Percentiles rank a stretch among this genome's conserved stretches.
phyloP scores from a whole-genome alignment of 805 yeast species.

The Cephaloascus fragrans region DNA sequence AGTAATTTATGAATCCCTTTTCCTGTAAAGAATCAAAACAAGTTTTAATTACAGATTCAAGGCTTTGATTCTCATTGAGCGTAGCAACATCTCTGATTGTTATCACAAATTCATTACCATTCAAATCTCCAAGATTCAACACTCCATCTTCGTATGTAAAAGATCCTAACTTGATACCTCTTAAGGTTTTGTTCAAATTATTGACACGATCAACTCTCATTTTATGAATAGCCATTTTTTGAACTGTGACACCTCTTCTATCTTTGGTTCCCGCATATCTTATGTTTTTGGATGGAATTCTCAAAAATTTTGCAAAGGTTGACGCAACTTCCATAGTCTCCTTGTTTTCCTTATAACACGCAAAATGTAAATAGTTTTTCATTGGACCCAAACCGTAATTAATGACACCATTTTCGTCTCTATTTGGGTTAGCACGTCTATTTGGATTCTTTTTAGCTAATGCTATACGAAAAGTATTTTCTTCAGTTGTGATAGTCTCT shows the following conservation, averaged over 20 bases:
- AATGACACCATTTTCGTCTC: conserved; percentile 36
- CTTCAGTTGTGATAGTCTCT: conserved; percentile 69
- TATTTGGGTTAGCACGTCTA: conserved; percentile 20
- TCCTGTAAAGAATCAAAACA: conserved; percentile 49
- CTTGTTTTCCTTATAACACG: conserved; percentile 85
- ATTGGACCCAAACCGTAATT: conserved; percentile 69
- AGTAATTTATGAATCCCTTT: conserved; percentile 85
- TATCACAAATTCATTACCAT: conserved; percentile 83
- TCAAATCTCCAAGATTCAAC: conserved; percentile 70
- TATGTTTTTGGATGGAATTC: conserved; percentile 61
- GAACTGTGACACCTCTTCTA: conserved; percentile 92
- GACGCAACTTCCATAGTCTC: conserved; percentile 95
- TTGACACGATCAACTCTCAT: conserved; percentile 68
- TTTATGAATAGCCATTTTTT: conserved; percentile 59
- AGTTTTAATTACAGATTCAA: conserved; percentile 36
- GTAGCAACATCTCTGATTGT: conserved; percentile 67
- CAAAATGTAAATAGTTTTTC: conserved; percentile 62
- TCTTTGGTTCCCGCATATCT: conserved; percentile 95
- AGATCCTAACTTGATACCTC: conserved; percentile 74
- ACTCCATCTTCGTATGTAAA: conserved; percentile 56
- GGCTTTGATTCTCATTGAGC: conserved; percentile 15
- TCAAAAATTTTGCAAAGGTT: conserved; percentile 59
- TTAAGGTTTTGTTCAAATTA: conserved; percentile 63
- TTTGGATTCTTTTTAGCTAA: conserved; percentile 32
- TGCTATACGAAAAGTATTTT: conserved; percentile 56